phyloP scores from a whole-genome alignment of 257 asterid genomes.

The Knoxia roxburghii region DNA sequence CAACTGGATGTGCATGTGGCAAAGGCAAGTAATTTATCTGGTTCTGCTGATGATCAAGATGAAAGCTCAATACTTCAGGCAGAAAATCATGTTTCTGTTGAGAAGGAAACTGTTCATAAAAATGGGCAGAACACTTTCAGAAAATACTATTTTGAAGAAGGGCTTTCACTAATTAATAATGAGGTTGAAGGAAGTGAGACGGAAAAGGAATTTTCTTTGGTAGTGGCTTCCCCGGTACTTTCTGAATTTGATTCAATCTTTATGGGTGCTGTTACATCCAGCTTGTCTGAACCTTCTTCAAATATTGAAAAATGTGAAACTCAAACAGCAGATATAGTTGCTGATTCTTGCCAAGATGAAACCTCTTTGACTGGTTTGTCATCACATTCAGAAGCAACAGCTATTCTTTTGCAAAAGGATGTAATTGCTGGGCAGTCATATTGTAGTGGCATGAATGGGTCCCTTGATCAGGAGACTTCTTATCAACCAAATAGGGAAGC shows the following conservation, averaged over 20 bases:
- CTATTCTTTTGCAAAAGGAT: conserved; percentile 1
- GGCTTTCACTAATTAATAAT: conserved; percentile 24
- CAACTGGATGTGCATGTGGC: conserved; percentile 25
- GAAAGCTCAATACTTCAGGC: conserved; percentile 8
- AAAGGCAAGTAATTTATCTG: conserved; percentile 13
- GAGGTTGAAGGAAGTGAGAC: conserved; percentile 29
- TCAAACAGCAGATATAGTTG: conserved; percentile 10
- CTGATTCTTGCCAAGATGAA: conserved; percentile 1
- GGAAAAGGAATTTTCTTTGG: conserved; percentile 37
- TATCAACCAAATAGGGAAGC: conserved; percentile 26
- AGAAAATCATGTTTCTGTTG: conserved; percentile 29
- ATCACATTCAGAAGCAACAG: conserved; percentile 12
- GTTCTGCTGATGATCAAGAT: conserved; percentile 24
- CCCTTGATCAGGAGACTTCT: conserved; percentile 27
- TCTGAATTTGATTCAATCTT: conserved; percentile 20
- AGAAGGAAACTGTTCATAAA: conserved; percentile 26
- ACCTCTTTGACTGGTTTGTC: conserved; percentile 15
- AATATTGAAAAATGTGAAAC: not conserved
- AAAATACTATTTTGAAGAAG: conserved; percentile 22
- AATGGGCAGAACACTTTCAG: conserved; percentile 24
- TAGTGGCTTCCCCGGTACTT: conserved; percentile 20
- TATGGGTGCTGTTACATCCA: conserved; percentile 5
- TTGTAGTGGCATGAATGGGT: conserved; percentile 24
- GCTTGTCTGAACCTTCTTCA: conserved; percentile 6
- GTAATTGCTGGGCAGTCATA: conserved; percentile 2